Conservation (phyloP, 352 stramenopile species). For the Globisporangium apiculatum region DNA sequence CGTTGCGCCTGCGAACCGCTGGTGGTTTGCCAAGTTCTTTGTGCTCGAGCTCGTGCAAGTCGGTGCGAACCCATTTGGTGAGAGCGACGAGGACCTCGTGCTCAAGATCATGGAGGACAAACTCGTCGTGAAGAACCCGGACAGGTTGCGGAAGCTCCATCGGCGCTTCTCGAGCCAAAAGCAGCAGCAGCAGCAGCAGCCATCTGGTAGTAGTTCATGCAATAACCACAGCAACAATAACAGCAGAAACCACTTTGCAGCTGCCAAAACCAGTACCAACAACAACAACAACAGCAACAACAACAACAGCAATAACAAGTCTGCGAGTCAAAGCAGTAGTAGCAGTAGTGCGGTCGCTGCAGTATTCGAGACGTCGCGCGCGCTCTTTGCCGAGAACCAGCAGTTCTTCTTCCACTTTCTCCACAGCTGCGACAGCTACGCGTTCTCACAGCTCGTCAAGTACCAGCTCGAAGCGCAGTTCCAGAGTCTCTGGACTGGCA, state of each 20-base stretch:
- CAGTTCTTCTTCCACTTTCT: conserved; percentile 75
- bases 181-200: background rate
- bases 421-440: conserved; percentile 51
- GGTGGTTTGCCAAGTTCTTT: conserved; percentile 77
- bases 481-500: conserved; percentile 14
- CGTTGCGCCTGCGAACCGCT: conserved; percentile 45
- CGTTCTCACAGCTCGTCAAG: conserved; percentile 55
- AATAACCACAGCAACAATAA: background rate
- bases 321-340: background rate
- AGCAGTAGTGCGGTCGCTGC: conserved; percentile 6
- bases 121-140: conserved; percentile 52
- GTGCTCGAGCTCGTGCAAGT: conserved; percentile 63
- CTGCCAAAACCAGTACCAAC: conserved; percentile 20
- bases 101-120: conserved; percentile 66
- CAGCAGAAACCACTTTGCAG: background rate
- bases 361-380: conserved; percentile 25
- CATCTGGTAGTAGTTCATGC: background rate
- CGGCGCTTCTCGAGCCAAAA: conserved; percentile 61
- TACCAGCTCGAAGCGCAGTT: conserved; percentile 51
- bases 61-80: conserved; percentile 56
- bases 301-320: conserved; percentile 1
- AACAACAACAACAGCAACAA: background rate
- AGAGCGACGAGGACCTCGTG: conserved; percentile 69
- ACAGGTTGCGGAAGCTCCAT: conserved; percentile 62
- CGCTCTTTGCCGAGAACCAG: conserved; percentile 57